These are phyloP conservation scores for Trichosporon coremiiforme DNA, from an alignment of 1,284 basidiomycete genomes.

Conservation along the genomic window DNA sequence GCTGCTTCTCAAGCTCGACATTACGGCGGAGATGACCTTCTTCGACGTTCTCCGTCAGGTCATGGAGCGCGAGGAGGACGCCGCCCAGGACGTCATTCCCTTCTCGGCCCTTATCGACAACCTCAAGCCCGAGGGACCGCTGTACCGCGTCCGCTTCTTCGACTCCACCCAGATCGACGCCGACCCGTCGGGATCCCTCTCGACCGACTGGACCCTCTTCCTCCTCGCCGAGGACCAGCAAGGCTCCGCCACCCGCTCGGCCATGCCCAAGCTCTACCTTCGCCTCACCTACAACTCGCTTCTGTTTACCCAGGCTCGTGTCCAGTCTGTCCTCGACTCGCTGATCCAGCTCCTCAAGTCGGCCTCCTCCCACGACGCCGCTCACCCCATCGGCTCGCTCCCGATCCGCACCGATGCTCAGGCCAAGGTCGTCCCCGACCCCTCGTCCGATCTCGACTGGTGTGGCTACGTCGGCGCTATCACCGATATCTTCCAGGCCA, in stretches of 20 bases:
- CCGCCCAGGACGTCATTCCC: constrained; percentile 78
- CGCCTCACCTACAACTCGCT: constrained; percentile 92
- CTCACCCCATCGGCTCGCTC: constrained; percentile 68
- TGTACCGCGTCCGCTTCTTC: constrained; percentile 96
- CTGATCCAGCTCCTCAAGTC: constrained; percentile 75
- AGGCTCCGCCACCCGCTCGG: constrained; percentile 70
- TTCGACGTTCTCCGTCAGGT: constrained; percentile 75
- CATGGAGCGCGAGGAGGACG: constrained; percentile 74
- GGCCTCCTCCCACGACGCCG: constrained; percentile 65
- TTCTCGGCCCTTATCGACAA: constrained; percentile 76
- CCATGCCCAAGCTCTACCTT: constrained; percentile 67
- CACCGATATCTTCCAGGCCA: constrained; percentile 85
- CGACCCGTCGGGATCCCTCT: constrained; percentile 75
- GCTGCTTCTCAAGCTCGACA: constrained; percentile 77
- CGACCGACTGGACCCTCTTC: constrained; percentile 85
- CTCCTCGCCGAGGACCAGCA: constrained; percentile 65
- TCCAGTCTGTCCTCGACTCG: constrained; percentile 80
- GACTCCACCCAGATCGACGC: constrained; percentile 73
- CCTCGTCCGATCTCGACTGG: constrained; percentile 89
- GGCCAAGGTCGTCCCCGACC: constrained; percentile 74
- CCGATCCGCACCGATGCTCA: constrained; percentile 78
- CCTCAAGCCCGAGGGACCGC: constrained; percentile 65
- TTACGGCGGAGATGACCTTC: constrained; percentile 87
- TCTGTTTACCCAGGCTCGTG: constrained; percentile 80
- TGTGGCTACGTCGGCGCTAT: constrained; percentile 96